Evolutionary conservation across 1,284 basidiomycete species (phyloP).

Genomic region (Apiotrichum brassicae): DNA sequence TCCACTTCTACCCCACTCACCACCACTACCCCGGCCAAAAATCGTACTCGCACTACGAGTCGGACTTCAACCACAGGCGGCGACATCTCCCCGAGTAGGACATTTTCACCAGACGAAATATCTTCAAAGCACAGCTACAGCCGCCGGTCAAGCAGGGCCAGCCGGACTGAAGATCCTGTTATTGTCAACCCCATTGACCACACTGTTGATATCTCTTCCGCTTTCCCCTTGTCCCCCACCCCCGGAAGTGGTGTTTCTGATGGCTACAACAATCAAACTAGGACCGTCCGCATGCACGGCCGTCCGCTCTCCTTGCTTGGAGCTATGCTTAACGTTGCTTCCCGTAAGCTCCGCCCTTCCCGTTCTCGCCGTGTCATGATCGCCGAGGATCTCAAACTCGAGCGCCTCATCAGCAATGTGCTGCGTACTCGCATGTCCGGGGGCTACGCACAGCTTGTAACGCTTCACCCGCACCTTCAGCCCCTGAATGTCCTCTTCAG

Average conservation of each 20-base stretch:
- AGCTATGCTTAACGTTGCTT: conserved; percentile 35
- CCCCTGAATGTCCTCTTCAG: conserved; percentile 22
- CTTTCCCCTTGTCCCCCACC: background rate
- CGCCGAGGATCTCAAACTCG: conserved; percentile 27
- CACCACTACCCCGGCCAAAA: background rate
- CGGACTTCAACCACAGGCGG: background rate
- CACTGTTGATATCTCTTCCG: conserved; percentile 22
- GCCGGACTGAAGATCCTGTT: background rate
- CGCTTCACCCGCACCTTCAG: conserved; percentile 39
- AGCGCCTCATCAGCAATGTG: conserved; percentile 18
- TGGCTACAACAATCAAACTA: background rate
- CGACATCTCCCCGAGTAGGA: background rate
- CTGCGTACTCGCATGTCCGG: conserved; percentile 22
- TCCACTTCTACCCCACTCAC: background rate
- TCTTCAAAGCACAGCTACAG: background rate
- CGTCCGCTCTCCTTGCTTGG: conserved; percentile 33
- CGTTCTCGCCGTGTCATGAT: conserved; percentile 12
- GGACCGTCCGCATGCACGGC: conserved; percentile 33
- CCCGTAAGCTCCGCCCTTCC: conserved; percentile 19
- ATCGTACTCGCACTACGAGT: background rate
- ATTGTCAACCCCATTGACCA: conserved; percentile 22
- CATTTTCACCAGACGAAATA: background rate
- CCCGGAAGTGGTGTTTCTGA: no score
- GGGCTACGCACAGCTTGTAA: conserved; percentile 30
- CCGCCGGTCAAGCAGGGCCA: background rate